phyloP scores from a whole-genome alignment of 2,329 filamentous ascomycete genomes.

The Claviceps fusiformis region DNA sequence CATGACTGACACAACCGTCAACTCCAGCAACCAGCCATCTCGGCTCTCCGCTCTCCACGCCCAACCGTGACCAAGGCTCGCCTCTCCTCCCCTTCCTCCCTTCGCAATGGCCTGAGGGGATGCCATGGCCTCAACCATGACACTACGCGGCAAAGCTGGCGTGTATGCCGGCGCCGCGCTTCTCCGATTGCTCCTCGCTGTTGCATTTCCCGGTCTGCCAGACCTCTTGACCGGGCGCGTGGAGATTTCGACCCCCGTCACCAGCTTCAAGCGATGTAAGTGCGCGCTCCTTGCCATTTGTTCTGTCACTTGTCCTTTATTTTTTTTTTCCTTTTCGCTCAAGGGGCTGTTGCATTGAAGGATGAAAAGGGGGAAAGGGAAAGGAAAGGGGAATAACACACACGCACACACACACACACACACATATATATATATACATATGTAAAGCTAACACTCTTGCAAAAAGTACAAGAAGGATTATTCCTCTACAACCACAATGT shows the following conservation, averaged over 20 bases:
- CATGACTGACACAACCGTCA: background rate
- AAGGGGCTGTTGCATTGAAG: background rate
- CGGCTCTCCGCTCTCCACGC: background rate
- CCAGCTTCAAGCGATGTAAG: slow-evolving; percentile 93
- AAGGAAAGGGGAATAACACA: no score
- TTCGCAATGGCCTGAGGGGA: slow-evolving; percentile 5
- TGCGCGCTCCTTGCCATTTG: slow-evolving; percentile 5
- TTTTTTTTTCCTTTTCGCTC: no score
- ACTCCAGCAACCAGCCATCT: slow-evolving; percentile 9
- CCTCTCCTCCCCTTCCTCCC: background rate
- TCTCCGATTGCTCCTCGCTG: slow-evolving; percentile 67
- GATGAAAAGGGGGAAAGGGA: no score
- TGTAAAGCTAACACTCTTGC: background rate
- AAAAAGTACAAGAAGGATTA: slow-evolving; percentile 79
- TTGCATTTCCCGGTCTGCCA: slow-evolving; percentile 69
- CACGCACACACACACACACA: no score
- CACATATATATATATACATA: no score
- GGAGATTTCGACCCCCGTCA: slow-evolving; percentile 92
- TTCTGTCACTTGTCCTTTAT: no score
- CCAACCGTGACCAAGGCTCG: no score
- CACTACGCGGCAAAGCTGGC: slow-evolving; percentile 27
- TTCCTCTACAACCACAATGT: slow-evolving; percentile 95
- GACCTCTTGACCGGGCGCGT: slow-evolving; percentile 80
- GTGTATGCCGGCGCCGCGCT: slow-evolving; percentile 66
- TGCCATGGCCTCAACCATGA: slow-evolving; percentile 20